Evolutionary conservation across 129 eudicot genomes (phyloP), one percentile per base, ranked within the genome.

Genomic region (Arctium lappa): DNA sequence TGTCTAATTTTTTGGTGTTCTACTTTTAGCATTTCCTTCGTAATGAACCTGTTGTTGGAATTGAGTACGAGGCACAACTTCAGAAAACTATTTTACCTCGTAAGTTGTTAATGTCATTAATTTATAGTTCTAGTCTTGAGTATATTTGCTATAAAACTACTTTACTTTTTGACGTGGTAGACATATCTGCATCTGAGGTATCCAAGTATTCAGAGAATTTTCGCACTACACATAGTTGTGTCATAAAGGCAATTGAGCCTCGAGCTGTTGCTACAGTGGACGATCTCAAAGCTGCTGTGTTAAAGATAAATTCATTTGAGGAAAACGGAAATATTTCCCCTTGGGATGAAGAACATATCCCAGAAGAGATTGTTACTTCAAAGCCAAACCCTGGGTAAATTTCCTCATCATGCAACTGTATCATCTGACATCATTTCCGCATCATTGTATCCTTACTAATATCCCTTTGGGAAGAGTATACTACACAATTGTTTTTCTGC

Each of bases 51-150:
- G 94, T 92, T 76, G 90, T 94, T 79, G 96, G 97, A 73, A 85
- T 94, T 2, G 98, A 94, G 85, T 92, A 87, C 27, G 98, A 94
- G 85, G 98, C 98, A 75, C 96, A 92, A 42, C 97, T 94, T 77
- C 97, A 94, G 66, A 94, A 94, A 83, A 91, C 94, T 73, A 88
- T 92, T 78, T 86, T 94, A 82, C 98, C 97, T 2, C 48, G 98
- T 94, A 89, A 87, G 98, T 80, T 39, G 32, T 27, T 78, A 73
- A 33, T 78, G 1, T 76, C 73, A 31, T 27, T 50, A 44, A 8
- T 29, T 34, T 80, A 31, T 69, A 76, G 11, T 71, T 80, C 31
- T 70, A 9, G n/a, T 77, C 76, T 53, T 78, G 50, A 80, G 15
- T 62, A 81, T 50, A 11, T 75, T 72, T 74, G 33, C 50, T 36